Percentiles rank a stretch among this genome's conserved stretches.
Conservation (phyloP, 2,329 filamentous ascomycete species). For the Akanthomyces muscarius region DNA sequence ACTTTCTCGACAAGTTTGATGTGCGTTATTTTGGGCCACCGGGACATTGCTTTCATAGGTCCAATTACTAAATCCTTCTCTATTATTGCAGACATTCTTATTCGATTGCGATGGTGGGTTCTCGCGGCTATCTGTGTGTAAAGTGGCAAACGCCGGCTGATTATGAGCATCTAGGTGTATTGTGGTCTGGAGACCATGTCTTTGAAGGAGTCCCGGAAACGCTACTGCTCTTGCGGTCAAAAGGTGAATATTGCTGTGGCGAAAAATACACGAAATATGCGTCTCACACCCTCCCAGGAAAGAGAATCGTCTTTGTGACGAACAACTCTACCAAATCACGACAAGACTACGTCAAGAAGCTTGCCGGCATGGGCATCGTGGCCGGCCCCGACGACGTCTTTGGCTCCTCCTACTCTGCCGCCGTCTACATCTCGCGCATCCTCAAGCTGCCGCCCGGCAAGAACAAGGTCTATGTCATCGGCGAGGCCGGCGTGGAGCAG, state of each 20-base stretch:
- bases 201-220: slow-evolving; percentile 85
- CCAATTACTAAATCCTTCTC: slow-evolving; percentile 2
- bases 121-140: not conserved
- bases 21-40: slow-evolving; percentile 51
- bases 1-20: slow-evolving; percentile 88
- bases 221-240: slow-evolving; percentile 73
- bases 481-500: slow-evolving; percentile 85
- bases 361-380: slow-evolving; percentile 75
- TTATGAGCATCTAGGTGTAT: slow-evolving; percentile 59
- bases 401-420: slow-evolving; percentile 88
- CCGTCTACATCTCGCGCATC: slow-evolving; percentile 93
- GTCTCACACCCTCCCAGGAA: slow-evolving; percentile 53
- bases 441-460: slow-evolving; percentile 72
- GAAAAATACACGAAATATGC: not conserved
- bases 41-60: not conserved
- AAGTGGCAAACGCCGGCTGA: slow-evolving; percentile 19
- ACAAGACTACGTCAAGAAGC: slow-evolving; percentile 87
- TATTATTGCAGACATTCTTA: slow-evolving; percentile 70
- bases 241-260: slow-evolving; percentile 49
- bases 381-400: slow-evolving; percentile 86
- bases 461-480: slow-evolving; percentile 92
- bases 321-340: slow-evolving; percentile 99
- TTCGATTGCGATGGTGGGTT: slow-evolving; percentile 91
- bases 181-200: slow-evolving; percentile 92
- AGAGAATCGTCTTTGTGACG: slow-evolving; percentile 91